Percentiles rank a stretch among this genome's conserved stretches.
Evolutionary conservation across 345 rosid genomes (phyloP).

Genomic region (Brassica cretica): DNA sequence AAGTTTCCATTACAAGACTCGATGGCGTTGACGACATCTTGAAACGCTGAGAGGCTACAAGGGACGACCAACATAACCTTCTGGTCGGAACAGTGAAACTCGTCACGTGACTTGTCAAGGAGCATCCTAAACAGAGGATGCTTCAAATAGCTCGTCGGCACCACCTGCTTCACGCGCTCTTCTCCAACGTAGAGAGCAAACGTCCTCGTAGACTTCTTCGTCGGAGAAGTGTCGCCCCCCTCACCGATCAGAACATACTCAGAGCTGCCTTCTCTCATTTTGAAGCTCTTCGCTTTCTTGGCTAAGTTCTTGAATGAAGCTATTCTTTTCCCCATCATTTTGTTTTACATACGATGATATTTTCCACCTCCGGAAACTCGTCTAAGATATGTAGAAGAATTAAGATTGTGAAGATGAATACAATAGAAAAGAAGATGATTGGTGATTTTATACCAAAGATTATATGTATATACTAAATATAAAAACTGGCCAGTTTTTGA

Average conservation of each 20-base stretch:
- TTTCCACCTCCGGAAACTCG: not conserved
- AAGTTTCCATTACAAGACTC: slow-evolving; percentile 71
- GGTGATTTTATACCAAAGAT: slow-evolving; percentile 2
- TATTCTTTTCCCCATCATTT: slow-evolving; percentile 72
- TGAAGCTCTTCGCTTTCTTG: slow-evolving; percentile 61
- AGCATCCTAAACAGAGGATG: slow-evolving; percentile 87
- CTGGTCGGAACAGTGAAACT: slow-evolving; percentile 60
- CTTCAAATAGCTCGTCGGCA: slow-evolving; percentile 68
- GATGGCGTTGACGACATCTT: slow-evolving; percentile 66
- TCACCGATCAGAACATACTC: slow-evolving; percentile 51
- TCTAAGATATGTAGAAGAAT: slow-evolving; percentile 15
- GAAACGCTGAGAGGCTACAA: slow-evolving; percentile 66
- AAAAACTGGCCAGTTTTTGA: slow-evolving; percentile 21
- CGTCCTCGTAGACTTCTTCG: slow-evolving; percentile 63
- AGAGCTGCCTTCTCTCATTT: slow-evolving; percentile 33
- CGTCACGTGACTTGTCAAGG: slow-evolving; percentile 71
- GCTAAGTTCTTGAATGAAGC: slow-evolving; percentile 77
- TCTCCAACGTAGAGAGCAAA: slow-evolving; percentile 85
- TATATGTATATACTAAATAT: not conserved
- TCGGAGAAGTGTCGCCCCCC: slow-evolving; percentile 20
- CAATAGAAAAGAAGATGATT: slow-evolving; percentile 3
- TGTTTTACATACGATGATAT: not conserved
- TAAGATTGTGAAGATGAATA: slow-evolving; percentile 23
- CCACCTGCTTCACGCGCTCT: slow-evolving; percentile 61
- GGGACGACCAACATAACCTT: slow-evolving; percentile 68